phyloP scores from a whole-genome alignment of 768 basidiomycete species.

The Mycena vitilis region DNA sequence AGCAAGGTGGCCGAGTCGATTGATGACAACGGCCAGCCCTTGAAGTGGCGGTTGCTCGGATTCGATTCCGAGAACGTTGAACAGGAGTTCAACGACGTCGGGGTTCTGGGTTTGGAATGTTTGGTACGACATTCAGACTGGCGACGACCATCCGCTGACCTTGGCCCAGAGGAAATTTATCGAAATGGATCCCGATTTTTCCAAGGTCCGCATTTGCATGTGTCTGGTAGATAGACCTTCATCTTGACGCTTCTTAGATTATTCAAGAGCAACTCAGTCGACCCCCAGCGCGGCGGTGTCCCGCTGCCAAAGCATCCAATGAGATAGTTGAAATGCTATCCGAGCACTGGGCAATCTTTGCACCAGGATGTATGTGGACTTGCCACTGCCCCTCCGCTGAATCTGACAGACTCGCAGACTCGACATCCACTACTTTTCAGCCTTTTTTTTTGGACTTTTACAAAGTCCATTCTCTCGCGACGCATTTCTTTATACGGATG shows the following conservation, averaged over 20 bases:
- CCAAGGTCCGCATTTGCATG: constrained; percentile 61
- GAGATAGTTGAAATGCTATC: constrained; percentile 87
- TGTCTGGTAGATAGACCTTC: constrained; percentile 16
- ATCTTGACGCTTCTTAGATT: constrained; percentile 49
- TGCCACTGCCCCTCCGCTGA: not conserved
- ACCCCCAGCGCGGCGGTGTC: constrained; percentile 80
- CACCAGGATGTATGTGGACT: constrained; percentile 77
- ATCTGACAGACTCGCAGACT: constrained; percentile 57
- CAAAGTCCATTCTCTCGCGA: constrained; percentile 83
- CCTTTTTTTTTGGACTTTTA: constrained; percentile 91
- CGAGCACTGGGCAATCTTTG: constrained; percentile 88
- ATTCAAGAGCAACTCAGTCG: constrained; percentile 85
- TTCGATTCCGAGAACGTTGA: constrained; percentile 81
- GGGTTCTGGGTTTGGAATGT: constrained; percentile 85
- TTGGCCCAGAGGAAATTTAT: constrained; percentile 71
- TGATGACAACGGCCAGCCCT: constrained; percentile 57
- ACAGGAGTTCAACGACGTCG: constrained; percentile 82
- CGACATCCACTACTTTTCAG: constrained; percentile 83
- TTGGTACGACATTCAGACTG: constrained; percentile 59
- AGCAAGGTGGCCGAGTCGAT: constrained; percentile 67
- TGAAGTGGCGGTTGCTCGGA: constrained; percentile 85
- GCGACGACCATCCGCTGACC: not conserved
- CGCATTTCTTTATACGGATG: constrained; percentile 91
- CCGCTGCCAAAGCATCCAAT: constrained; percentile 85
- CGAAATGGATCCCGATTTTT: constrained; percentile 77